phyloP scores from a whole-genome alignment of 106 monocot genomes.

The Acorus gramineus region DNA sequence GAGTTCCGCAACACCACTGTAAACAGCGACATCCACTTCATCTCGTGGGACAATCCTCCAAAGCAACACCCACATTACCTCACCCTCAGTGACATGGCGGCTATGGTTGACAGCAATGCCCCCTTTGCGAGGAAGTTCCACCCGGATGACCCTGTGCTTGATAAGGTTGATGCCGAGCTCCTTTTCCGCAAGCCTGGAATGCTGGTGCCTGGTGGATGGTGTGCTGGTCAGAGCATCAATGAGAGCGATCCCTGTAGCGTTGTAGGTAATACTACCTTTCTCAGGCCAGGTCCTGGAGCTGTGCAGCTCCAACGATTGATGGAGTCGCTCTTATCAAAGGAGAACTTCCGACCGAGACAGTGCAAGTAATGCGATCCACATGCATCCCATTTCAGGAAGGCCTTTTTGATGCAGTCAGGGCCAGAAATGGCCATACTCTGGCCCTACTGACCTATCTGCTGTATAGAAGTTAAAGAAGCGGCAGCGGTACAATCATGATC shows the following conservation, averaged over 20 bases:
- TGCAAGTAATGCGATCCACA: conserved; percentile 23
- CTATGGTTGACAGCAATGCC: conserved; percentile 59
- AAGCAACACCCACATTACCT: conserved; percentile 89
- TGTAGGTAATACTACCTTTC: conserved; percentile 29
- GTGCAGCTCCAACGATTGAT: conserved; percentile 40
- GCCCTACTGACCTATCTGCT: too few species aligned
- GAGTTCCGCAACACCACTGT: conserved; percentile 85
- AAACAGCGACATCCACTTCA: conserved; percentile 85
- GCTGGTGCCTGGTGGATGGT: conserved; percentile 70
- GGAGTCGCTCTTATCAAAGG: conserved; percentile 31
- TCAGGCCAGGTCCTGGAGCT: conserved; percentile 62
- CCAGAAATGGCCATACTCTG: too few species aligned
- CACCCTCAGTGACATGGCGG: conserved; percentile 36
- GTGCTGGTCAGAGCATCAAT: conserved; percentile 25
- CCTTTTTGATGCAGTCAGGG: too few species aligned
- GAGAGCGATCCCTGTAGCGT: conserved; percentile 46
- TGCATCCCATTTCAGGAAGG: too few species aligned
- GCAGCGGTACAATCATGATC: too few species aligned
- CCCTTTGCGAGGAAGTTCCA: conserved; percentile 63
- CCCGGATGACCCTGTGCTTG: conserved; percentile 50
- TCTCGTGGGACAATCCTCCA: conserved; percentile 93
- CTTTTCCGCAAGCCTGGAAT: conserved; percentile 36
- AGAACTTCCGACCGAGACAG: conserved; percentile 48
- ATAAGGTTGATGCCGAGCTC: conserved; percentile 64
- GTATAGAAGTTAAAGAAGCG: too few species aligned